Conservation (phyloP, 2,329 filamentous ascomycete genomes). For the Diaporthe sp. region DNA sequence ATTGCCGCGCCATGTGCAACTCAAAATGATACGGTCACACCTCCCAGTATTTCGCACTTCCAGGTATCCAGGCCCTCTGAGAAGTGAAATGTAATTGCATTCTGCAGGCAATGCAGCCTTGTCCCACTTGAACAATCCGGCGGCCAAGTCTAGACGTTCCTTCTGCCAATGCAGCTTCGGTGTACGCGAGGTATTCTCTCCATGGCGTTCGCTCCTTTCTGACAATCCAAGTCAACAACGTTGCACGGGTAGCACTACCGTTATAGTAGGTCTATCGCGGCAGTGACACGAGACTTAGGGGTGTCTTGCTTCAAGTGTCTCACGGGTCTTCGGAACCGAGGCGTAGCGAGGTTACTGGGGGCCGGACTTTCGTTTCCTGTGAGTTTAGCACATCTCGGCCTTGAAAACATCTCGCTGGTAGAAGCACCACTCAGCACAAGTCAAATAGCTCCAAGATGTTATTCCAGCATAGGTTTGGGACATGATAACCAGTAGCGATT, state of each 20-base stretch:
- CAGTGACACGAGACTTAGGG: conserved; percentile 6
- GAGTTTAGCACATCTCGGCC: neutral
- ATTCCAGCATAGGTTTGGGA: no score
- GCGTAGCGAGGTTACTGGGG: no score
- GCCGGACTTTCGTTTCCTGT: neutral
- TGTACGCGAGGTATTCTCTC: neutral
- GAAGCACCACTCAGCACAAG: no score
- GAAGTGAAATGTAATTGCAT: neutral
- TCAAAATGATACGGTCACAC: neutral
- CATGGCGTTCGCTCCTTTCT: conserved; percentile 4
- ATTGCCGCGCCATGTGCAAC: neutral
- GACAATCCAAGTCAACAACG: conserved; percentile 1
- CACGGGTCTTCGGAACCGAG: conserved; percentile 21
- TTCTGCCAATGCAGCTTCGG: conserved; percentile 11
- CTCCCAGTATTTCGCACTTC: neutral
- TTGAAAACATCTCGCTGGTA: no score
- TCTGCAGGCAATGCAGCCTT: neutral
- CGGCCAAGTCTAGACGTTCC: neutral
- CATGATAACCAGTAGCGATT: no score
- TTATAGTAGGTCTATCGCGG: neutral
- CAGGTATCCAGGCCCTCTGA: no score
- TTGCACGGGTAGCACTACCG: neutral
- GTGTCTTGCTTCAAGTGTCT: conserved; percentile 25
- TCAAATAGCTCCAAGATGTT: no score
- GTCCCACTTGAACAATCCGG: neutral